Base-by-base conservation (phyloP, 2,329 filamentous ascomycete genomes). In the Fusarium cyanostomum region DNA sequence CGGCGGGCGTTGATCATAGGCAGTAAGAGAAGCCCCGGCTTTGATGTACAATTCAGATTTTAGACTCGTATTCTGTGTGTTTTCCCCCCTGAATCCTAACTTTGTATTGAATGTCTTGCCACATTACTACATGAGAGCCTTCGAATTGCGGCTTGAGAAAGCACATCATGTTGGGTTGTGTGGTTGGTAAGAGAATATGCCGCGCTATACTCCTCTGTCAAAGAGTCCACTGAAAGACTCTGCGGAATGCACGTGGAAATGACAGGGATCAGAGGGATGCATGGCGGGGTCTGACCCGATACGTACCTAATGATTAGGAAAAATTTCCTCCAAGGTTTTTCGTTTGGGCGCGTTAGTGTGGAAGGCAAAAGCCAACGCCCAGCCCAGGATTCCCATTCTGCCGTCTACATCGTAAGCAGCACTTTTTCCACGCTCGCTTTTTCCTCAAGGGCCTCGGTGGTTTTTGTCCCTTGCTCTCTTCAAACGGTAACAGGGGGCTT, bases 361-460 rank as follows among this genome's bases (percentile, higher is more conserved):
- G 46, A 27, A 41, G 46, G 27, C 33, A 28, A 50, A 50, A 13
- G 31, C 12, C 31, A 35, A 43, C 41, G 62, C 59, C 63, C 50
- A 66, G 56, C 54, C 62, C 59, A 56, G 51, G 57, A 59, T 66
- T 59, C 38, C 41, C 44, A 41, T 54, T 48, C 35, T 50, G 41
- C 49, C 51, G 43, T 53, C 61, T 48, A 56, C 56, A 65, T 58
- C 52, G 63, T 64, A 66, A 66, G 63, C 63, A 67, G 59, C 63
- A 51, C 37, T 61, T 68, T 53, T 62, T 67, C 31, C 37, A 67
- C 64, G 60, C 55, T 67, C 56, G 56, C 64, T 65, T 38, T 62
- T 54, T 34, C 42, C 50, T 50, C 60, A 68, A 67, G 69, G 67
- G 69, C 65, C 67, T 69, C 62, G 68, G 67, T 66, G 56, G 66